Evolutionary conservation across 768 basidiomycete species (phyloP), one percentile per base, ranked within the genome.

Genomic region (Suillus subalutaceus): DNA sequence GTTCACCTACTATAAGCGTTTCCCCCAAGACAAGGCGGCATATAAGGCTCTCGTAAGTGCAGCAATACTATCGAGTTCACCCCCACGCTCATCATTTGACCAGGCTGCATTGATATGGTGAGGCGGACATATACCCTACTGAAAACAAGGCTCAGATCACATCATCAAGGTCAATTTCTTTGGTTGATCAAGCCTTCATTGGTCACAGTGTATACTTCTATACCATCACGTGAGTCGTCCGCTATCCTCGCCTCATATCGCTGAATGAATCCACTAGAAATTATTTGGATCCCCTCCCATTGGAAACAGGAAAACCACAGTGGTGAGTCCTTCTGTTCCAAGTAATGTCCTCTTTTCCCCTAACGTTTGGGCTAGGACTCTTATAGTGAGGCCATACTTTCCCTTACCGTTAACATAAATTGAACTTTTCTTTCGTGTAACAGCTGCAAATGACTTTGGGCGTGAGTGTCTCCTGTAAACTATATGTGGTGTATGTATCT

Each of bases 121-220:
- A 41, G 74, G 3, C 13, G 65, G 30, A 37, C 37, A 48, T 16
- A 50, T 38, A 16, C 41, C 20, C n/a, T 53, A 3, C 16, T 46
- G 26, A 41, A 32, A 8, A 18, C 8, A 37, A 20, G 40, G 35
- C n/a, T 63, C 55, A 55, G 1, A 59, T 61, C 55, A 55, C 1
- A 59, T 35, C 55, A 30, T 8, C 58, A 41, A 60, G 58, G 58
- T 30, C 1, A 1, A 68, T 88, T 52, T 85, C 85, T 70, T 70
- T 80, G 0, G 59, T 79, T 0, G 84, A 89, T 69, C 83, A 88
- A 71, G 74, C 74, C 6, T 80, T 89, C 69, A 81, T 88, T 64
- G 84, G 79, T 1, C 82, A 88, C 71, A 74, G 78, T 10, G 74
- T 86, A 37, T 89, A 90, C 70, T 84, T 76, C 65, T 90, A 88